Evolutionary conservation across 2,329 filamentous ascomycete species (phyloP).

Genomic region (Scorias spongiosa): DNA sequence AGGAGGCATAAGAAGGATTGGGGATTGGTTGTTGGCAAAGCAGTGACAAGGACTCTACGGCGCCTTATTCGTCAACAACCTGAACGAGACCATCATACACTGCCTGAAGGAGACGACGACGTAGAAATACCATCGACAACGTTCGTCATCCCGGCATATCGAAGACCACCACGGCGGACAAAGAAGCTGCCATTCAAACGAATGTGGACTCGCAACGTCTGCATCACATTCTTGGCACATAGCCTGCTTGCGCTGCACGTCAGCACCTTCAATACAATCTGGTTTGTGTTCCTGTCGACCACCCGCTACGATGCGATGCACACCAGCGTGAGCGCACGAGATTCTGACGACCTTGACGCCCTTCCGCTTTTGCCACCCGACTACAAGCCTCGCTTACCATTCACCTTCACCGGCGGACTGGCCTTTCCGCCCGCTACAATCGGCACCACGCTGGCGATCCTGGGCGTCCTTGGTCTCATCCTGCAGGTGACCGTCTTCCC

Average conservation of each 20-base stretch:
- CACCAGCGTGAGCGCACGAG: slow-evolving; percentile 10
- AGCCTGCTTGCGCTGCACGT: slow-evolving; percentile 32
- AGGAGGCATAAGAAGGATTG: slow-evolving; percentile 26
- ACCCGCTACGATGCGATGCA: slow-evolving; percentile 23
- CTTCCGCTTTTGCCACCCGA: slow-evolving; percentile 20
- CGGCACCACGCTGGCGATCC: slow-evolving; percentile 31
- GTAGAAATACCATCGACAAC: slow-evolving; percentile 18
- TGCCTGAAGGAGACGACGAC: slow-evolving; percentile 3
- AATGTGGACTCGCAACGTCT: slow-evolving; percentile 32
- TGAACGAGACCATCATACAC: slow-evolving; percentile 11
- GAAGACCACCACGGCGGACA: slow-evolving; percentile 6
- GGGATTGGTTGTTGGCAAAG: slow-evolving; percentile 23
- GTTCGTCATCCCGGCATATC: slow-evolving; percentile 5
- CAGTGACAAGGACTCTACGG: slow-evolving; percentile 4
- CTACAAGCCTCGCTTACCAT: slow-evolving; percentile 23
- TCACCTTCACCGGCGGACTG: slow-evolving; percentile 34
- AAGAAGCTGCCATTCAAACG: slow-evolving; percentile 27
- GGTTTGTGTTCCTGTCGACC: slow-evolving; percentile 35
- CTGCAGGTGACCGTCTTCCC: slow-evolving; percentile 34
- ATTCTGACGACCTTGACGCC: slow-evolving; percentile 10
- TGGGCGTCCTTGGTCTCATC: slow-evolving; percentile 31
- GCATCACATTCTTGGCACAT: slow-evolving; percentile 29
- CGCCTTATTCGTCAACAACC: background rate
- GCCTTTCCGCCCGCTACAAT: slow-evolving; percentile 32
- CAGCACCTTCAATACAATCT: slow-evolving; percentile 34